Conservation (phyloP, 129 eudicot genomes). For the Artemisia argyi region DNA sequence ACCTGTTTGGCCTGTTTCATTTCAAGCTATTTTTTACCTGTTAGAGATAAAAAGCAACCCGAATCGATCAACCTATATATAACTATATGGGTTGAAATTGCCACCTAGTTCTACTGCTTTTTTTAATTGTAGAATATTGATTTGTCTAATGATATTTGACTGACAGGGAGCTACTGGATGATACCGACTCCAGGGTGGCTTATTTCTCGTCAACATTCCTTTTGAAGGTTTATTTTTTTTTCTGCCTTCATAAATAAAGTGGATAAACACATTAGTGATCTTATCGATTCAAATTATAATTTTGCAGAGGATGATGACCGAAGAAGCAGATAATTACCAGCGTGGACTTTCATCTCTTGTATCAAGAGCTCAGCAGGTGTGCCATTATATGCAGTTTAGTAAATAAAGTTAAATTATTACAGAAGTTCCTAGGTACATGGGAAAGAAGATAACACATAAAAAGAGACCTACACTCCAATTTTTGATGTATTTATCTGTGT, state of each 20-base stretch:
- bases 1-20: constrained; percentile 3
- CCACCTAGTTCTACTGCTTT: constrained; percentile 14
- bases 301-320: constrained; percentile 98
- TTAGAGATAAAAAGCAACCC: background rate
- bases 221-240: constrained; percentile 57
- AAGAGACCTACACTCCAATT: background rate
- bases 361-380: constrained; percentile 97
- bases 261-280: constrained; percentile 9
- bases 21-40: background rate
- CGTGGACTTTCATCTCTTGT: constrained; percentile 94
- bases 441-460: background rate
- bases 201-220: constrained; percentile 94
- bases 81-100: background rate
- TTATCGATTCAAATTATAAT: constrained; percentile 19
- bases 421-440: background rate
- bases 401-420: background rate
- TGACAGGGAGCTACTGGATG: constrained; percentile 92
- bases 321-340: constrained; percentile 89
- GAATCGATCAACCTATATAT: background rate
- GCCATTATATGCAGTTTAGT: constrained; percentile 13
- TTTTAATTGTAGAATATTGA: background rate
- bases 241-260: background rate
- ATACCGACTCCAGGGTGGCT: constrained; percentile 99
- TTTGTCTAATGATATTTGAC: constrained; percentile 32
- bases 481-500: too few species aligned